Percentiles rank a stretch among this genome's conserved stretches.
Evolutionary conservation across 2,329 filamentous ascomycete genomes (phyloP).

Genomic region (Sporothrix sp.): DNA sequence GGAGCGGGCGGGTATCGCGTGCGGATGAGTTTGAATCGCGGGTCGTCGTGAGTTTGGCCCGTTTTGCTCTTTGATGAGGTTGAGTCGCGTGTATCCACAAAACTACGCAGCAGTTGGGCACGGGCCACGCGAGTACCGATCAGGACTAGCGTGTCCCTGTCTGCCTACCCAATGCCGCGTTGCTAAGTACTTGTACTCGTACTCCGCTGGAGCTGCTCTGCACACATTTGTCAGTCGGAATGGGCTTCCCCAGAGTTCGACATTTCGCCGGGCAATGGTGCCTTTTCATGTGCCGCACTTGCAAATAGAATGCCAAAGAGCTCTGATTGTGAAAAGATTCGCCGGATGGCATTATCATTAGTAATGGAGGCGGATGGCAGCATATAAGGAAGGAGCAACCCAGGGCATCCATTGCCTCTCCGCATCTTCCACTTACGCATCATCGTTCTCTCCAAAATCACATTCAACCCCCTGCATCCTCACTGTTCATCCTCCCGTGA

Average conservation of each 20-base stretch:
- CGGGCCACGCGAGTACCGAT: background rate
- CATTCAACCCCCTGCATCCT: too few species aligned
- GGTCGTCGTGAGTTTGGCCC: background rate
- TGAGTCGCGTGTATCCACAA: conserved; percentile 1
- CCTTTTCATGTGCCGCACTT: background rate
- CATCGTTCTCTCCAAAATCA: background rate
- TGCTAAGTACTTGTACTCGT: too few species aligned
- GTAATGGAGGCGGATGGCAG: background rate
- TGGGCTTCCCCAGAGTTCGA: conserved; percentile 3
- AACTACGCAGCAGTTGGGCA: background rate
- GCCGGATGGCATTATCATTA: conserved; percentile 6
- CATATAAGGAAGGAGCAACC: conserved; percentile 7
- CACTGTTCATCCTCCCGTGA: background rate
- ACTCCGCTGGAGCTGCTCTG: background rate
- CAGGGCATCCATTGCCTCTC: background rate
- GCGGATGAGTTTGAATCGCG: background rate
- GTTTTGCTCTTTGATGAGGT: too few species aligned
- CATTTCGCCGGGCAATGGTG: conserved; percentile 11
- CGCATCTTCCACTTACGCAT: background rate
- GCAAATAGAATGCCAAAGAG: background rate
- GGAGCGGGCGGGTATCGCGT: background rate
- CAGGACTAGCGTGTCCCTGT: background rate
- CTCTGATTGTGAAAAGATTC: background rate
- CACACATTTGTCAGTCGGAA: conserved; percentile 3
- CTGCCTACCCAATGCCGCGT: too few species aligned